Percentiles rank a stretch among this genome's conserved stretches.
Conservation (phyloP, 305 asterid genomes). For the Solanum hybrid region DNA sequence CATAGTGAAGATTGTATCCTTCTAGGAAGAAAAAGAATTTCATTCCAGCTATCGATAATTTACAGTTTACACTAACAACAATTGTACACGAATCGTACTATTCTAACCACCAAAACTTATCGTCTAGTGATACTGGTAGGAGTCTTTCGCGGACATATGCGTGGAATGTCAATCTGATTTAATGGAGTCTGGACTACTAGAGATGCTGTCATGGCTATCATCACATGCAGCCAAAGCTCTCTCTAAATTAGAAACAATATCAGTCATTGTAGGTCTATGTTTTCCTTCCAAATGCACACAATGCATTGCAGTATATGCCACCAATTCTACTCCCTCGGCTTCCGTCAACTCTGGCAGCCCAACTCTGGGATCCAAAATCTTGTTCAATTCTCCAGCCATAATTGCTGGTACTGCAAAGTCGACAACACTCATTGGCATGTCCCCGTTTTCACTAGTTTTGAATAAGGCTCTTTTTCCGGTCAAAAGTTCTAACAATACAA, state of each 20-base stretch:
- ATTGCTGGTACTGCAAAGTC: constrained; percentile 66
- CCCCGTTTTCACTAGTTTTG: constrained; percentile 29
- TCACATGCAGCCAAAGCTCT: constrained; percentile 68
- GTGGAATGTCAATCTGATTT: constrained; percentile 44
- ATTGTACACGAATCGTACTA: neutral
- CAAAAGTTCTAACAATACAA: constrained; percentile 68
- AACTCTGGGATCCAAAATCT: constrained; percentile 61
- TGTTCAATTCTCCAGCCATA: constrained; percentile 50
- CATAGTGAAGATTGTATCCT: neutral
- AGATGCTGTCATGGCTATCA: constrained; percentile 67
- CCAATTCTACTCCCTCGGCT: no score
- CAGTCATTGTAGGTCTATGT: constrained; percentile 76
- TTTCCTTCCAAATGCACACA: constrained; percentile 86
- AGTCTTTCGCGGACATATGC: neutral
- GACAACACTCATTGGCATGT: constrained; percentile 48
- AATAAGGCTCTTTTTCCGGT: constrained; percentile 75
- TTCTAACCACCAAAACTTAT: neutral
- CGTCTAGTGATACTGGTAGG: neutral
- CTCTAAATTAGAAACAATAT: constrained; percentile 75
- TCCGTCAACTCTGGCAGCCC: no score
- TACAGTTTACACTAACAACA: neutral
- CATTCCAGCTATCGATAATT: neutral
- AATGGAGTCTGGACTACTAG: constrained; percentile 38
- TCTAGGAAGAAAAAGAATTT: neutral
- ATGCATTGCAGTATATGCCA: constrained; percentile 83